Percentiles rank a stretch among this genome's conserved stretches.
Conservation (phyloP, 805 yeast species). For the Candida lessepsii region DNA sequence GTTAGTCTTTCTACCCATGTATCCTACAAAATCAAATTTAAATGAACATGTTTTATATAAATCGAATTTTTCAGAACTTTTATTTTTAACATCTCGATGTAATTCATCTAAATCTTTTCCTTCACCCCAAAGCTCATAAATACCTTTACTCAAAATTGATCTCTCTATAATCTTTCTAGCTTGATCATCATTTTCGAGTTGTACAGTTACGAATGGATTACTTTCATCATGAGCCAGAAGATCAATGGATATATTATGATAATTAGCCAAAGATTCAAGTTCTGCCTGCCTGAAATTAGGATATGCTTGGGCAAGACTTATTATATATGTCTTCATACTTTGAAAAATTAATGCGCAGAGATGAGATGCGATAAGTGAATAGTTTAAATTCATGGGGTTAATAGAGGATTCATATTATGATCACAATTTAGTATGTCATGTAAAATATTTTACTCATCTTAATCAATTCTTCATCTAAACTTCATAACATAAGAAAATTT, state of each 20-base stretch:
- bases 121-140: conserved; percentile 83
- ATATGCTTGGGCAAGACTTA: conserved; percentile 85
- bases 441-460: too few species aligned
- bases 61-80: conserved; percentile 32
- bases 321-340: conserved; percentile 58
- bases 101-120: conserved; percentile 57
- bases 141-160: conserved; percentile 67
- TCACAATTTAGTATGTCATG: too few species aligned
- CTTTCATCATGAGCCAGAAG: conserved; percentile 54
- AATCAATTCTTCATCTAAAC: too few species aligned
- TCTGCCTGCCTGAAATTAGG: conserved; percentile 79
- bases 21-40: conserved; percentile 80
- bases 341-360: conserved; percentile 10
- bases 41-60: conserved; percentile 52
- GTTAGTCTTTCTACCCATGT: conserved; percentile 60
- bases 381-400: neutral
- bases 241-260: conserved; percentile 57
- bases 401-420: too few species aligned
- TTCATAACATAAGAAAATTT: too few species aligned
- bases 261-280: conserved; percentile 76
- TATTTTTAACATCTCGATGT: conserved; percentile 48
- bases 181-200: conserved; percentile 61
- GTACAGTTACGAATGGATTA: conserved; percentile 70
- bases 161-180: conserved; percentile 66
- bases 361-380: too few species aligned